These are phyloP conservation scores for Parathielavia appendiculata DNA, from an alignment of 495 filamentous ascomycete species.

Conservation along the genomic window DNA sequence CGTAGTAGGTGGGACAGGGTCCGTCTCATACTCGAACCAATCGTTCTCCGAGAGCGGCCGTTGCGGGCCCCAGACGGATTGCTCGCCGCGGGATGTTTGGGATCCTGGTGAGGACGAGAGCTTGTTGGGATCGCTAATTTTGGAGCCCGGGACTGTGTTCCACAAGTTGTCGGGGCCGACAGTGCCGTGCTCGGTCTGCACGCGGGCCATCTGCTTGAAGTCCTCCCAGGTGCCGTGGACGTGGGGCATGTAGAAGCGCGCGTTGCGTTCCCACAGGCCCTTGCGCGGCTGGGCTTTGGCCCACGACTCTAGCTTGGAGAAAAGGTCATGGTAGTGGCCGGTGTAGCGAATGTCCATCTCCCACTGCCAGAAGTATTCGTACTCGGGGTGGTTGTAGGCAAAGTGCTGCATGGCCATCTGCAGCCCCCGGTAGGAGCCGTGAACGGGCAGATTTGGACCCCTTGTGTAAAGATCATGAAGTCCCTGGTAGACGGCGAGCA, in stretches of 20 bases:
- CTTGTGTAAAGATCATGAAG: constrained; percentile 67
- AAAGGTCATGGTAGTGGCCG: constrained; percentile 91
- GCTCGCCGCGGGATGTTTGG: constrained; percentile 45
- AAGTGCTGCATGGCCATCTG: constrained; percentile 96
- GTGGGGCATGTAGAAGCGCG: constrained; percentile 83
- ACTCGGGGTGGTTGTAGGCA: constrained; percentile 82
- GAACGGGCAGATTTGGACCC: constrained; percentile 62
- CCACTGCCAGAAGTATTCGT: constrained; percentile 97
- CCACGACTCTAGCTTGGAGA: constrained; percentile 69
- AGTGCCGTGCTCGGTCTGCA: constrained; percentile 80
- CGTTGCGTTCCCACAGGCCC: constrained; percentile 88
- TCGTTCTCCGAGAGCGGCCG: constrained; percentile 58
- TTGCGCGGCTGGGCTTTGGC: constrained; percentile 80
- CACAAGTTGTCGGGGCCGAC: constrained; percentile 68
- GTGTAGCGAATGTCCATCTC: constrained; percentile 96
- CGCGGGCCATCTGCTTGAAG: constrained; percentile 86
- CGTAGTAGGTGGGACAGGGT: constrained; percentile 63
- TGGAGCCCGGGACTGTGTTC: constrained; percentile 41
- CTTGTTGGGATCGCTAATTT: constrained; percentile 24
- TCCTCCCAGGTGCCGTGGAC: constrained; percentile 89
- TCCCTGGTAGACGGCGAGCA: constrained; percentile 79
- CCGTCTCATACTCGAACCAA: constrained; percentile 61
- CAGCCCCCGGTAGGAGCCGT: constrained; percentile 85
- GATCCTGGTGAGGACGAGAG: constrained; percentile 21
- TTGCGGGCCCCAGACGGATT: constrained; percentile 80